Percentiles rank a stretch among this genome's conserved stretches.
phyloP scores from a whole-genome alignment of 1,284 basidiomycete genomes.

The Sphaerobolus stellatus region DNA sequence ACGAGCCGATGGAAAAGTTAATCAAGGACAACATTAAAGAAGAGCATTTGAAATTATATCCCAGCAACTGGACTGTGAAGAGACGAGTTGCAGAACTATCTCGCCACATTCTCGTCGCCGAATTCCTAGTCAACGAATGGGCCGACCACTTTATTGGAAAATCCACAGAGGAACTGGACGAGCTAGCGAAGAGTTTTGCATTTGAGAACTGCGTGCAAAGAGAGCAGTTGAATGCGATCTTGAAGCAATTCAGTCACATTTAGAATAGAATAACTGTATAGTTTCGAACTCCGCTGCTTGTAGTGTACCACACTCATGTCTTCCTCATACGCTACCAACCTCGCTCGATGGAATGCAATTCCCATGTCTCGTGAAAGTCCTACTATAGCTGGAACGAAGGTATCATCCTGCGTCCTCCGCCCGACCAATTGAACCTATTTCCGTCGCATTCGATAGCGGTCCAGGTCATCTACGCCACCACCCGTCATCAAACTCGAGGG shows the following conservation, averaged over 20 bases:
- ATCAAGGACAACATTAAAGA: conserved; percentile 45
- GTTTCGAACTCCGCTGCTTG: neutral
- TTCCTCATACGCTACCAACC: conserved; percentile 11
- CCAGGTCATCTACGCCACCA: conserved; percentile 11
- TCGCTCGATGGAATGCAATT: conserved; percentile 73
- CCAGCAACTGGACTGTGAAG: conserved; percentile 19
- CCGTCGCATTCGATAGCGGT: conserved; percentile 14
- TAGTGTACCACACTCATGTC: neutral
- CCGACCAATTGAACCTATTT: conserved; percentile 13
- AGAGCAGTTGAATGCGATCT: conserved; percentile 30
- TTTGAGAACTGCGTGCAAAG: conserved; percentile 38
- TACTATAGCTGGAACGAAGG: conserved; percentile 13
- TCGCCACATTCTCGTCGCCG: conserved; percentile 6
- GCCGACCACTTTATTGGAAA: conserved; percentile 3
- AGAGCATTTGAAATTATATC: conserved; percentile 46
- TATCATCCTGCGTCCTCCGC: conserved; percentile 8
- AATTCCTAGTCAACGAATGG: conserved; percentile 7
- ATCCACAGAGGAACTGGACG: conserved; percentile 33
- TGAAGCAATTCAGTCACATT: conserved; percentile 1
- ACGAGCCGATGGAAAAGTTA: conserved; percentile 56
- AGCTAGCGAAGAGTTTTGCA: conserved; percentile 37
- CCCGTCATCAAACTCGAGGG: conserved; percentile 10
- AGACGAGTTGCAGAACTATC: neutral
- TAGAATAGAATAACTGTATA: too few relatives aligned
- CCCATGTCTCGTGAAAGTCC: conserved; percentile 37